Conservation (phyloP, 2,329 filamentous ascomycete species). For the Arthrobotrys musiformis region DNA sequence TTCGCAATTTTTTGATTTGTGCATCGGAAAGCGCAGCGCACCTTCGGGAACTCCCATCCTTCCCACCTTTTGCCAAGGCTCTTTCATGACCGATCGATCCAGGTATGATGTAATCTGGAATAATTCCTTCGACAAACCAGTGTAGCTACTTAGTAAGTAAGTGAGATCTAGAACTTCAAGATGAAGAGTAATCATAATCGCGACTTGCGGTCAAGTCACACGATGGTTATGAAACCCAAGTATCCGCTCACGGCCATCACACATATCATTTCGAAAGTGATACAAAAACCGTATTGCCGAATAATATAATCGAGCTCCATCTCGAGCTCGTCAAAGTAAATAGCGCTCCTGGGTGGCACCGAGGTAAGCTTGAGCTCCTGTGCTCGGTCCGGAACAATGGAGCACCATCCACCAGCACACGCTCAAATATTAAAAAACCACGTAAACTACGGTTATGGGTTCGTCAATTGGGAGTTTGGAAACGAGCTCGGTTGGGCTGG, state of each 20-base stretch:
- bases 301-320: background rate
- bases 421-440: too few relatives aligned
- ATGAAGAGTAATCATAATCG: background rate
- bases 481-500: conserved; percentile 15
- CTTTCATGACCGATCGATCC: background rate
- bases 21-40: background rate
- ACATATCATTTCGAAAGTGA: too few relatives aligned
- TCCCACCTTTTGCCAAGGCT: background rate
- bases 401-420: too few relatives aligned
- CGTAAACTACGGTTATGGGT: background rate
- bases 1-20: background rate
- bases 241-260: background rate
- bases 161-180: too few relatives aligned
- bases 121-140: too few relatives aligned
- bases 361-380: conserved; percentile 12
- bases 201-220: background rate
- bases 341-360: background rate
- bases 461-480: conserved; percentile 12
- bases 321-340: background rate
- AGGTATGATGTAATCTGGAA: background rate
- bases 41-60: background rate
- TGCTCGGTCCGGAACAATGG: conserved; percentile 2
- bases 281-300: too few relatives aligned
- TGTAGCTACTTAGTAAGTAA: too few relatives aligned
- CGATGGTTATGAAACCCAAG: background rate